Evolutionary conservation across 495 filamentous ascomycete species (phyloP).

Genomic region (Sphaerosporella brunnea): DNA sequence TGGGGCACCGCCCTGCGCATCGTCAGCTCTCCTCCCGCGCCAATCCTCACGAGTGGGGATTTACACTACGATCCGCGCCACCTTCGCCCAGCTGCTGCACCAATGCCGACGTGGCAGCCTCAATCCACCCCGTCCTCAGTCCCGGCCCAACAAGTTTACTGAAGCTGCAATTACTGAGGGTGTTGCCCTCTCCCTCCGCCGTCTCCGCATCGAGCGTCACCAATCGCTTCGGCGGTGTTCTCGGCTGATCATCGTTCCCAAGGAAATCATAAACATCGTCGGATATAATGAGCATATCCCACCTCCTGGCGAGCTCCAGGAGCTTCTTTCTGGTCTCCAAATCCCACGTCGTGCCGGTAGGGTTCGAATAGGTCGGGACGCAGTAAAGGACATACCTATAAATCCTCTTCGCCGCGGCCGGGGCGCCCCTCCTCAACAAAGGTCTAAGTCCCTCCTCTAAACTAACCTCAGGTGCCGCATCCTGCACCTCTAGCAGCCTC

Average conservation of each 20-base stretch:
- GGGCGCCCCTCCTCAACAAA: slow-evolving; percentile 31
- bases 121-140: slow-evolving; percentile 63
- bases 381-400: slow-evolving; percentile 74
- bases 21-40: slow-evolving; percentile 2
- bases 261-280: slow-evolving; percentile 89
- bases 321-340: slow-evolving; percentile 41
- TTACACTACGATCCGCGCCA: slow-evolving; percentile 21
- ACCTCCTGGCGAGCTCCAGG: slow-evolving; percentile 48
- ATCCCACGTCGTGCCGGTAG: slow-evolving; percentile 56
- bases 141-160: slow-evolving; percentile 73
- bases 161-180: slow-evolving; percentile 65
- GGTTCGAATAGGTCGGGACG: slow-evolving; percentile 70
- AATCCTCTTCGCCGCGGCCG: slow-evolving; percentile 25
- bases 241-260: slow-evolving; percentile 22
- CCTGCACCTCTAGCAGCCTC: slow-evolving; percentile 7
- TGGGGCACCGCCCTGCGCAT: slow-evolving; percentile 15
- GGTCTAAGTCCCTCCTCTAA: slow-evolving; percentile 13
- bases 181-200: slow-evolving; percentile 39
- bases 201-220: slow-evolving; percentile 57
- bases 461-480: slow-evolving; percentile 10
- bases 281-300: slow-evolving; percentile 59
- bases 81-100: slow-evolving; percentile 15
- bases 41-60: not conserved
- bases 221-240: slow-evolving; percentile 38
- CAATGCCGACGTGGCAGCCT: slow-evolving; percentile 27